Evolutionary conservation across 2,329 filamentous ascomycete genomes (phyloP), one percentile per base, ranked within the genome.

Genomic region (Claviceps citrina): DNA sequence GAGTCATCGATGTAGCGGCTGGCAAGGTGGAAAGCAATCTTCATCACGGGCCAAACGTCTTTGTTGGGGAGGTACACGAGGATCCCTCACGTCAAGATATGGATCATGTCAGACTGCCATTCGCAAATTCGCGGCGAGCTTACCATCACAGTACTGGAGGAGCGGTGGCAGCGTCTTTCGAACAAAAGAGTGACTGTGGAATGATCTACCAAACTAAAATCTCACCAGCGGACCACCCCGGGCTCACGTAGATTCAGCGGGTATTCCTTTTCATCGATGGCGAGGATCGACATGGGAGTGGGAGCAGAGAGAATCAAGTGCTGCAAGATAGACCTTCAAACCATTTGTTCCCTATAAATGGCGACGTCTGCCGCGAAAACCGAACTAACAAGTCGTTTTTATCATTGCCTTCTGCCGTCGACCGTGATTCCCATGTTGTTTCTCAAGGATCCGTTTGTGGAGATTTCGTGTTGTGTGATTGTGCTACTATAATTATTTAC

Each of bases 401-500:
- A 16, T 22, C 6, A 30, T 19, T 24, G 18, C 26, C 18, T 22
- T 28, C 16, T 31, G 36, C 19, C 19, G n/a, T 38, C 18, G 5
- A 24, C 13, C 36, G 13, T 22, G 26, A 20, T 20, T 20, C 25
- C 16, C 35, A 9, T 28, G n/a, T 28, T 4, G 15, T 10, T 4
- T 20, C 13, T 37, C 6, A 12, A 16, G 7, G n/a, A 9, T 5
- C 15, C 25, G 8, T 18, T 30, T n/a, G 9, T 13, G 18, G 19
- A 12, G n/a, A 8, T 38, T 19, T 13, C 26, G 27, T 16, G 25
- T n/a, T 20, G 7, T 18, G 12, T 3, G 13, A n/a, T 5, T 1
- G 10, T 28, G 7, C 13, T 36, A 5, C 13, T 22, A 8, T 18
- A 27, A 7, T 16, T 2, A 12, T 34, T 57, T 77, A 94, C 70